Percentiles rank a stretch among this genome's conserved stretches.
These are phyloP conservation scores for Vitis cinerea DNA, from an alignment of 164 flowering plant genomes.

Conservation along the genomic window DNA sequence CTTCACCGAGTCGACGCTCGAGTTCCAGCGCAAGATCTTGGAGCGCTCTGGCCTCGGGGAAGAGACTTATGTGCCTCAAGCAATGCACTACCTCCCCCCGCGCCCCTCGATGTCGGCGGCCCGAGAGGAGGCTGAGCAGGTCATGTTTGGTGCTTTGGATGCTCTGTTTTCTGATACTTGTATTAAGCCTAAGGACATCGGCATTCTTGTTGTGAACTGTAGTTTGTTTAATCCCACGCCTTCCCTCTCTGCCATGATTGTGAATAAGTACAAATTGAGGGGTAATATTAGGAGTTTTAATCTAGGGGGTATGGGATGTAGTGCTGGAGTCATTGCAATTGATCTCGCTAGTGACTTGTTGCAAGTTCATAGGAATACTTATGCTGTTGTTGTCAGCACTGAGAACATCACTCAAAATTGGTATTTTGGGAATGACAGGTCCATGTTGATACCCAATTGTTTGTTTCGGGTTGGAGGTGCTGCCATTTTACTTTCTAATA, in stretches of 20 bases:
- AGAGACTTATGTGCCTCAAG: conserved; percentile 38
- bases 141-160: conserved; percentile 36
- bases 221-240: conserved; percentile 23
- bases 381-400: conserved; percentile 39
- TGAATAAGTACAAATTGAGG: conserved; percentile 19
- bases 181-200: conserved; percentile 31
- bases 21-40: conserved; percentile 41
- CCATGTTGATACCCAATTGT: conserved; percentile 41
- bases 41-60: conserved; percentile 40
- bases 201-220: conserved; percentile 25
- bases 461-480: conserved; percentile 40
- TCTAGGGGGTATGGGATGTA: conserved; percentile 42
- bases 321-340: conserved; percentile 37
- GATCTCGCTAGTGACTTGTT: conserved; percentile 34
- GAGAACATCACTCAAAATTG: conserved; percentile 39
- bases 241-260: conserved; percentile 19
- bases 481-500: conserved; percentile 36
- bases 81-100: conserved; percentile 31
- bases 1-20: conserved; percentile 32
- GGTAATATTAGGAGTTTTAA: conserved; percentile 19
- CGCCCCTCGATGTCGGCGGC: conserved; percentile 33
- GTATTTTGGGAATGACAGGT: conserved; percentile 37
- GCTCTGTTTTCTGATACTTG: conserved; percentile 23
- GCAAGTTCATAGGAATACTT: conserved; percentile 34
- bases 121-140: conserved; percentile 36